Evolutionary conservation across 2,329 filamentous ascomycete species (phyloP).

Genomic region (Trichoderma semiorbis): DNA sequence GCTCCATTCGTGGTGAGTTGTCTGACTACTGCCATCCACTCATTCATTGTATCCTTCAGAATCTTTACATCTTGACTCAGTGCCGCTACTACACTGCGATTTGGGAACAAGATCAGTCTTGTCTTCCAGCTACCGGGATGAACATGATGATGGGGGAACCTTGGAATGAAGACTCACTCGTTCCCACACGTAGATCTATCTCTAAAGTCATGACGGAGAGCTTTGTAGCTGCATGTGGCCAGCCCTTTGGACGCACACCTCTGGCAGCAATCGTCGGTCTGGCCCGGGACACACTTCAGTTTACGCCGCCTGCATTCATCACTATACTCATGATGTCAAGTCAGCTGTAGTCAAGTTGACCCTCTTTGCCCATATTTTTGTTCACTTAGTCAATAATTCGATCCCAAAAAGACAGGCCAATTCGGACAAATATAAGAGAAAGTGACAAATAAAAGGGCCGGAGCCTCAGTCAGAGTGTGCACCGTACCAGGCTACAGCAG

Average conservation of each 20-base stretch:
- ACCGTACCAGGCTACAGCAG: slow-evolving; percentile 35
- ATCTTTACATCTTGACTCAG: not conserved
- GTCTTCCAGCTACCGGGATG: not conserved
- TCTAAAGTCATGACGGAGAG: not conserved
- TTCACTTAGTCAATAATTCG: not conserved
- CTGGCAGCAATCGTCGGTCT: not conserved
- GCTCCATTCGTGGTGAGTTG: not conserved
- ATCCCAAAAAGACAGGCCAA: not conserved
- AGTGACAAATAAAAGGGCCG: not conserved
- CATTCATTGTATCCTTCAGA: not conserved
- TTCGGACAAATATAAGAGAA: not conserved
- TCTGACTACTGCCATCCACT: not conserved
- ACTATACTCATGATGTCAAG: not conserved
- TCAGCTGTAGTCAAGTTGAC: slow-evolving; percentile 9
- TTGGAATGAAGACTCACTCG: not conserved
- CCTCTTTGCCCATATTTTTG: not conserved
- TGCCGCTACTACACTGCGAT: not conserved
- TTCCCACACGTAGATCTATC: not conserved
- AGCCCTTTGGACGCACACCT: not conserved
- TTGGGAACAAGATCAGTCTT: not conserved
- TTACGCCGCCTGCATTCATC: not conserved
- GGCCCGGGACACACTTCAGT: not conserved
- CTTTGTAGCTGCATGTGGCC: not conserved
- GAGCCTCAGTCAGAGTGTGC: not conserved
- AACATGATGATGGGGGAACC: not conserved